These are phyloP conservation scores for Candida sp. DNA, from an alignment of 1,139 yeast species.

Conservation along the genomic window DNA sequence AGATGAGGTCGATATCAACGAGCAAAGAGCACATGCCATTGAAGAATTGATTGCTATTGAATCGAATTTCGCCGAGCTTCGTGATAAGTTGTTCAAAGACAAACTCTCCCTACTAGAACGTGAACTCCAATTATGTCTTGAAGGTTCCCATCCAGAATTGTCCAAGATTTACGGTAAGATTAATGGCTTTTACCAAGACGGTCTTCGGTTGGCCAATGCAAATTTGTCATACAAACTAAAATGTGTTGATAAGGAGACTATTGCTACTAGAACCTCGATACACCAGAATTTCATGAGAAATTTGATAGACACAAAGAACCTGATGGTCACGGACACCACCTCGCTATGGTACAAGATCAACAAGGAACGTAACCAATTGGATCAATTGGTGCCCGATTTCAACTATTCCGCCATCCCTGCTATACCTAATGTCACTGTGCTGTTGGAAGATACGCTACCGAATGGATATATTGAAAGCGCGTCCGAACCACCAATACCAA, in stretches of 20 bases:
- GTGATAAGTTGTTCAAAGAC: conserved; percentile 79
- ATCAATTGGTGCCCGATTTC: conserved; percentile 60
- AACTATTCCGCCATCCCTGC: conserved; percentile 40
- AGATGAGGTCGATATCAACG: conserved; percentile 49
- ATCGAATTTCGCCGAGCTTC: conserved; percentile 79
- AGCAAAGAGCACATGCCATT: conserved; percentile 64
- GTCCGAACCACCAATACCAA: conserved; percentile 26
- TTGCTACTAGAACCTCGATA: conserved; percentile 77
- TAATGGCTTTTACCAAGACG: conserved; percentile 70
- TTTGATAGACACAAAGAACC: conserved; percentile 68
- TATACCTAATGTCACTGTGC: conserved; percentile 25
- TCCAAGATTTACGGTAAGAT: conserved; percentile 71
- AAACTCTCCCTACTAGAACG: conserved; percentile 77
- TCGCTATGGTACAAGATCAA: conserved; percentile 93
- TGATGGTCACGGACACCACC: conserved; percentile 75
- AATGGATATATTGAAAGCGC: conserved; percentile 10
- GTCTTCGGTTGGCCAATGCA: conserved; percentile 67
- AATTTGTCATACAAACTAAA: conserved; percentile 73
- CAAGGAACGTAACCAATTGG: conserved; percentile 87
- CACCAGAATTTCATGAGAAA: conserved; percentile 85
- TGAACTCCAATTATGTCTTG: conserved; percentile 85
- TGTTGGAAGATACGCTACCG: conserved; percentile 9
- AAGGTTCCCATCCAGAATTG: conserved; percentile 90
- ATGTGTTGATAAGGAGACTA: conserved; percentile 81
- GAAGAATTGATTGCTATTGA: conserved; percentile 78